Base-by-base conservation (phyloP, 441 rosid species). In the Hura crepitans region DNA sequence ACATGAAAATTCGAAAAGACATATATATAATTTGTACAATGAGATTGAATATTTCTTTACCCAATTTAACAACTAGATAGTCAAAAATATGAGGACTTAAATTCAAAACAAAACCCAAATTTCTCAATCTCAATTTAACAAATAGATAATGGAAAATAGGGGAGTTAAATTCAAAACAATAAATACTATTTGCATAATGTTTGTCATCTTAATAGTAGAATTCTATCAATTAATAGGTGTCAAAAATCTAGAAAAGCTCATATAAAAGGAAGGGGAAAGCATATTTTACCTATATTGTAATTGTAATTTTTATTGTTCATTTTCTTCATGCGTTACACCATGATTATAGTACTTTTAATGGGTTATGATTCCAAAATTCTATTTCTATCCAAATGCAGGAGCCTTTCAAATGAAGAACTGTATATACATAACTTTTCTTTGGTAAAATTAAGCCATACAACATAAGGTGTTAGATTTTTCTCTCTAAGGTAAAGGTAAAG, bases 391-490 rank as follows among this genome's bases (percentile, higher is more conserved):
- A 96, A 78, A 71, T 83, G 80, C 45, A 96, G 85, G 86, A 96
- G 92, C 80, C 98, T 86, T 79, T 96, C 99, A 6, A 98, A 98
- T 2, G 99, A 96, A 47, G 99, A 91, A 59, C 91, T 88, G 79
- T 98, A 95, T 56, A 92, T 72, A 70, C 85, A 81, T 71, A 95
- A 55, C 62, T 91, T 78, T 65, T 85, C 91, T 60, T 81, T 84
- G 7, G 96, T 80, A 84, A 91, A 96, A 76, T 84, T 91, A 73
- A 95, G 89, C 95, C 97, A 96, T 0, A 97, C 93, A 45, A 96
- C 93, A 74, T 92, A 96, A 4, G 99, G 98, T 59, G 97, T 95
- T 17, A 97, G 96, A 85, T 96, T 96, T 80, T 62, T 91, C 63
- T 92, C 89, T 76, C 98, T 79, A 12, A 92, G 89, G 79, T 82